Evolutionary conservation across 805 yeast genomes (phyloP), one percentile per base, ranked within the genome.

Genomic region (Nakazawaea wyomingensis): DNA sequence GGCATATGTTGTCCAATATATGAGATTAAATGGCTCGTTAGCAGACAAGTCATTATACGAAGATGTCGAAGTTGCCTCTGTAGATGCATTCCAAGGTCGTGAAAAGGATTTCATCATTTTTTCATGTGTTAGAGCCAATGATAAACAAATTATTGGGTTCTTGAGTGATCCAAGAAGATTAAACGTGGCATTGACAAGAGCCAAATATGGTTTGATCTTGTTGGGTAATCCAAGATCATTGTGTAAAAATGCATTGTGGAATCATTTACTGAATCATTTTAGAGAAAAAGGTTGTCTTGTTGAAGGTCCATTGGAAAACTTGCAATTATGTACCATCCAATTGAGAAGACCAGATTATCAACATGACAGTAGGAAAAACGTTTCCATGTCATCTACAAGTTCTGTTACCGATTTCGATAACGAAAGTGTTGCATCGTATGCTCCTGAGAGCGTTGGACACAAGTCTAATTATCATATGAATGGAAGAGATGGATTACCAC

Each of bases 161-260:
- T 70, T 88, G 58, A 76, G 80, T 49, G 96, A 88, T 54, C 86
- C 89, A 19, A 72, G 96, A 57, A 82, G 96, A 65, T 61, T 88
- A 57, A 88, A 88, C 59, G 96, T 89, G 45, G 96, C 95, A 4
- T 68, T 88, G 39, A 88, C 96, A 1, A 78, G 96, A 62, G 95
- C 96, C 20, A 82, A 76, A 58, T 87, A 78, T 56, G 96, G 96
- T 4, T 61, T 88, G 49, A 71, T 85, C 14, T 73, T 90, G 18
- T 66, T 90, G 41, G 97, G 97, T 44, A 88, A 89, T 57, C 95
- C 96, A 8, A 68, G 82, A 48, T 77, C 93, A 0, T 69, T 90
- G 50, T 72, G 85, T 34, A 72, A 74, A 46, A 84, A 85, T 59
- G 60, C 70, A 10, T 64, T 90, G 48, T 90, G 97, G 97, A 80